phyloP scores from a whole-genome alignment of 352 stramenopile genomes.

The Pythium utonaiense region DNA sequence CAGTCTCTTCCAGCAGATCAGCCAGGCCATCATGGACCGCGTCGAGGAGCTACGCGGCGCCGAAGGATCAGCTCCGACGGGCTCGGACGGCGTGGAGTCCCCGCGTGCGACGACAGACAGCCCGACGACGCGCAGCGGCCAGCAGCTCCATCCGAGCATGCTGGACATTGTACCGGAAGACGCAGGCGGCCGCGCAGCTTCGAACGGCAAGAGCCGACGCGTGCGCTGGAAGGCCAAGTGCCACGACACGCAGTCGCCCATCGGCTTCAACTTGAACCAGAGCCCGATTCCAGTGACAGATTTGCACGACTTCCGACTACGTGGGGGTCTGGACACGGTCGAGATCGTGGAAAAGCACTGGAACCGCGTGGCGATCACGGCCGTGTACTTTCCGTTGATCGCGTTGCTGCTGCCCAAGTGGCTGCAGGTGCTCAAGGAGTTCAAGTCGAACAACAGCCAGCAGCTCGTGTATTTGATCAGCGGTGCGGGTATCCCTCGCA shows the following conservation, averaged over 20 bases:
- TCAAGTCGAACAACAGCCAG: conserved; percentile 75
- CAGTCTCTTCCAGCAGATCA: conserved; percentile 84
- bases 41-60: conserved; percentile 45
- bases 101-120: conserved; percentile 34
- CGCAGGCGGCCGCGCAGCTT: not conserved
- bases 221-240: conserved; percentile 56
- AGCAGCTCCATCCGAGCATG: conserved; percentile 66
- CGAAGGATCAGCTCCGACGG: no score
- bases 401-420: conserved; percentile 93
- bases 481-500: conserved; percentile 93
- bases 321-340: conserved; percentile 52
- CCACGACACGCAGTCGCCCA: conserved; percentile 63
- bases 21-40: conserved; percentile 60
- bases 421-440: conserved; percentile 73
- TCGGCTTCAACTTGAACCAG: conserved; percentile 68
- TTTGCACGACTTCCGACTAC: conserved; percentile 64
- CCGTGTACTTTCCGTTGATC: conserved; percentile 95
- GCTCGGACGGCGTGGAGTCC: conserved; percentile 5
- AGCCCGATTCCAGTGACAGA: conserved; percentile 51
- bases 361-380: conserved; percentile 65
- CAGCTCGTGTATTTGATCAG: conserved; percentile 96
- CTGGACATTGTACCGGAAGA: conserved; percentile 40
- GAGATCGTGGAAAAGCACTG: conserved; percentile 64
- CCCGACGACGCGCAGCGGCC: conserved; percentile 30
- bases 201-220: conserved; percentile 8